phyloP scores from a whole-genome alignment of 2,329 filamentous ascomycete genomes.

The Hypoxylon sp. region DNA sequence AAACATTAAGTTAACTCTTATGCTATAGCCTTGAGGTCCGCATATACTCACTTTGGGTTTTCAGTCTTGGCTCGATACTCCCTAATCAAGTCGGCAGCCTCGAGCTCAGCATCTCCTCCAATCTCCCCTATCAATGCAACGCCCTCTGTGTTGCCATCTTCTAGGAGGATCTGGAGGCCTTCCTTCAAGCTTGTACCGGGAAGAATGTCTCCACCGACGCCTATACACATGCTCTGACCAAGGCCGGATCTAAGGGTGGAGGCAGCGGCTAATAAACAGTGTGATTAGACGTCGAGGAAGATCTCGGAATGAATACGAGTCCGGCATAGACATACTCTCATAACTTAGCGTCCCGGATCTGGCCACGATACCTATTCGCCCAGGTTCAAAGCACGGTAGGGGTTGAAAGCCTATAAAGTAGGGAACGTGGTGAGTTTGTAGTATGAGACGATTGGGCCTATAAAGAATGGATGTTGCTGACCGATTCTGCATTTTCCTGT shows the following conservation, averaged over 20 bases:
- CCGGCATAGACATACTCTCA: conserved; percentile 61
- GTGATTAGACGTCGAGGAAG: conserved; percentile 6
- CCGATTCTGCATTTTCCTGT: conserved; percentile 71
- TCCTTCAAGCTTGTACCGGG: conserved; percentile 83
- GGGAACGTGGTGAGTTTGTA: conserved; percentile 47
- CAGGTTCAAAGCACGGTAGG: conserved; percentile 78
- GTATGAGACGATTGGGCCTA: no score
- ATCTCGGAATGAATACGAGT: background rate
- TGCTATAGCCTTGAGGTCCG: background rate
- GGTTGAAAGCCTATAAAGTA: conserved; percentile 79
- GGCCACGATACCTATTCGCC: conserved; percentile 78
- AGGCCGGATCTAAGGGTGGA: conserved; percentile 78
- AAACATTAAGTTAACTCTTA: conserved; percentile 10
- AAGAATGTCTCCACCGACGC: conserved; percentile 80
- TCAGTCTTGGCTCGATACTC: conserved; percentile 71
- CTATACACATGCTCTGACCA: conserved; percentile 80
- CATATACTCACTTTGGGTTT: conserved; percentile 72
- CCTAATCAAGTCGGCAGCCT: conserved; percentile 81
- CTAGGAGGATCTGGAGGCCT: conserved; percentile 75
- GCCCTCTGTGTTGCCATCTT: conserved; percentile 77
- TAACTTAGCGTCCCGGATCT: conserved; percentile 83
- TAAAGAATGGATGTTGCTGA: conserved; percentile 19
- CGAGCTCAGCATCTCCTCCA: conserved; percentile 77
- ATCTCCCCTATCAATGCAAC: conserved; percentile 82
- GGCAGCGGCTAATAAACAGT: conserved; percentile 68